These are phyloP conservation scores for Tulasnella sp. DNA, from an alignment of 768 basidiomycete species.

Conservation along the genomic window DNA sequence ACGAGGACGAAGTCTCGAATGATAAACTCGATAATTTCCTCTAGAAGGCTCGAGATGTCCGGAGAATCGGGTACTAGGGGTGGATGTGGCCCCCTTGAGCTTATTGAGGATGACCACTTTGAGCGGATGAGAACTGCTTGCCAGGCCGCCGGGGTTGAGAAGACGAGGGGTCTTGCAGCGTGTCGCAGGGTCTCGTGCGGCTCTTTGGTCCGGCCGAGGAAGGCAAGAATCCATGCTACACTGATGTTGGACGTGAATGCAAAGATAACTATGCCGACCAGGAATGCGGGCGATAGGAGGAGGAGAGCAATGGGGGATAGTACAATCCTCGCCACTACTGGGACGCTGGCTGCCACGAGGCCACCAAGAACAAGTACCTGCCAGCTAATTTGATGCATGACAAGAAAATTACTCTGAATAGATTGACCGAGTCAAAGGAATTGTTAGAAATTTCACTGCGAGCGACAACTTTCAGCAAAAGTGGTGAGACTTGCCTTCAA, in stretches of 20 bases:
- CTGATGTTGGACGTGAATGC: slow-evolving; percentile 17
- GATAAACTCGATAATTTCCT: slow-evolving; percentile 70
- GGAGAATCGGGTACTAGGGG: slow-evolving; percentile 54
- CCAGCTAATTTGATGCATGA: neutral
- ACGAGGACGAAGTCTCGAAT: slow-evolving; percentile 77
- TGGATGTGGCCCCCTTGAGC: slow-evolving; percentile 48
- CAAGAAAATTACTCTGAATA: neutral
- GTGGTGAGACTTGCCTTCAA: neutral
- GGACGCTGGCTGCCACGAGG: slow-evolving; percentile 16
- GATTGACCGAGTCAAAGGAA: no score
- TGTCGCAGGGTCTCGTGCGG: slow-evolving; percentile 19
- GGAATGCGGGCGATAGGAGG: slow-evolving; percentile 17
- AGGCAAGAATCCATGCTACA: slow-evolving; percentile 18
- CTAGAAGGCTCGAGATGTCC: slow-evolving; percentile 56
- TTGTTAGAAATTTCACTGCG: neutral
- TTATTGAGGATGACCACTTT: slow-evolving; percentile 66
- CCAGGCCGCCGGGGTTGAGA: slow-evolving; percentile 93
- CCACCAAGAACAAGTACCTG: neutral
- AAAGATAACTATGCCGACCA: slow-evolving; percentile 11
- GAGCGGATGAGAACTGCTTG: slow-evolving; percentile 79
- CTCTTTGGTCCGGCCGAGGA: slow-evolving; percentile 9
- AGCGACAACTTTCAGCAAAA: neutral
- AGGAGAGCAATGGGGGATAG: slow-evolving; percentile 21
- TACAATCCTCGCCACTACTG: slow-evolving; percentile 19
- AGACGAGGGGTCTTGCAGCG: slow-evolving; percentile 64